A percentile compares a stretch with the other conserved stretches of the same genome.
These are phyloP conservation scores for Cardamine chenopodiifolia DNA, from an alignment of 345 rosid species.

Conservation along the genomic window DNA sequence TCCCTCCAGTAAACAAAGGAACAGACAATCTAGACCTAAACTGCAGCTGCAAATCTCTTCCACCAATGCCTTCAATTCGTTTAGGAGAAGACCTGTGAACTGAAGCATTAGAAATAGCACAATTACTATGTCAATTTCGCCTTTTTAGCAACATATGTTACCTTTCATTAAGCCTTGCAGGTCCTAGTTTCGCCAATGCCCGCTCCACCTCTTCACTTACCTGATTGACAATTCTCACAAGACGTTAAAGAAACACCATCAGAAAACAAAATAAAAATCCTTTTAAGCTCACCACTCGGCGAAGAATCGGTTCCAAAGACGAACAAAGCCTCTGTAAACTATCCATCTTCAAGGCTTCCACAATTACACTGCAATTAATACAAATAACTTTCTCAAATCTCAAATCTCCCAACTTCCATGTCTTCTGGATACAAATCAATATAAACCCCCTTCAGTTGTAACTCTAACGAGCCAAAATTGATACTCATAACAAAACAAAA, in stretches of 20 bases:
- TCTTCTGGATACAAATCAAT: neutral
- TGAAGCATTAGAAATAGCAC: constrained; percentile 1
- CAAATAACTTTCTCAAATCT: constrained; percentile 3
- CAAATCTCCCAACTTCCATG: neutral
- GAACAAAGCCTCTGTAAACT: constrained; percentile 96
- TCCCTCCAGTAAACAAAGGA: constrained; percentile 95
- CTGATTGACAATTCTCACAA: constrained; percentile 46
- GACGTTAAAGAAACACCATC: neutral
- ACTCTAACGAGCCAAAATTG: neutral
- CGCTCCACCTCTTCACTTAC: constrained; percentile 99
- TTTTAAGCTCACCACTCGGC: constrained; percentile 72
- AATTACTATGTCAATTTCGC: neutral
- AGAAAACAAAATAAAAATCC: neutral
- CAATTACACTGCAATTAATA: constrained; percentile 73
- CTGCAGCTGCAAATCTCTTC: constrained; percentile 79
- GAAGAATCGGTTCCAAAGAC: constrained; percentile 93
- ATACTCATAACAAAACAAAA: neutral
- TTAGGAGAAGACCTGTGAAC: constrained; percentile 77
- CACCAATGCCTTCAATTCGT: constrained; percentile 73
- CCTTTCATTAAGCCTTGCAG: constrained; percentile 71
- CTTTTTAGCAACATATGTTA: constrained; percentile 26
- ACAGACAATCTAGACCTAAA: constrained; percentile 85
- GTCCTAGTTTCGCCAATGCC: constrained; percentile 83
- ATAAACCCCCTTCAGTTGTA: neutral
- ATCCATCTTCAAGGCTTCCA: constrained; percentile 97